Evolutionary conservation across 176 grass and related monocot genomes (phyloP).

Genomic region (Oryza punctata): DNA sequence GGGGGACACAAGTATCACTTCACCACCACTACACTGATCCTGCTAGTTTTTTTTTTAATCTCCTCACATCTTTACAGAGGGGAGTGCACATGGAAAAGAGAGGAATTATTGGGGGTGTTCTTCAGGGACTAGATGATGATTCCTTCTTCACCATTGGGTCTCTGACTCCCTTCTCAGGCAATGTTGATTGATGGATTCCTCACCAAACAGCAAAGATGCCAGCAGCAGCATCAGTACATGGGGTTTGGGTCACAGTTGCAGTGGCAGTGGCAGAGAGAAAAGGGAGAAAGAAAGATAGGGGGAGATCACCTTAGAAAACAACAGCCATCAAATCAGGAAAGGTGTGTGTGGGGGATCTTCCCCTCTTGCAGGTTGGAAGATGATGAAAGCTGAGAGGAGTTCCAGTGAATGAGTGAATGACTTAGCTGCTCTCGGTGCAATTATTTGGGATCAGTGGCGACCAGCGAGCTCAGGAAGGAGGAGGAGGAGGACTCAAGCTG

Average conservation of each 20-base stretch:
- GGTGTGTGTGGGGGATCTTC: conserved; percentile 36
- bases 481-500: neutral
- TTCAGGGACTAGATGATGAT: conserved; percentile 18
- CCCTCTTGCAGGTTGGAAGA: conserved; percentile 42
- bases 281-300: neutral
- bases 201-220: conserved; percentile 59
- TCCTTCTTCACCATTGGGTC: conserved; percentile 33
- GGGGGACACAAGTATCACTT: conserved; percentile 65
- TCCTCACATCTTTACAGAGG: conserved; percentile 68
- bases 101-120: conserved; percentile 54
- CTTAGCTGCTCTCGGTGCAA: conserved; percentile 2
- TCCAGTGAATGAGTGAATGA: neutral
- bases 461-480: conserved; percentile 6
- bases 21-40: conserved; percentile 54
- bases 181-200: conserved; percentile 80
- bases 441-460: conserved; percentile 33
- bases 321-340: conserved; percentile 46
- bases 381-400: conserved; percentile 33
- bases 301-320: conserved; percentile 35
- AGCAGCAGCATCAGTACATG: conserved; percentile 35
- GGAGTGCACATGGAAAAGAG: conserved; percentile 72
- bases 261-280: neutral
- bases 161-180: conserved; percentile 31
- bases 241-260: conserved; percentile 38
- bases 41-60: conserved; percentile 7